Percentiles rank a stretch among this genome's conserved stretches.
Evolutionary conservation across 768 basidiomycete species (phyloP).

Genomic region (Suillus weaverae): DNA sequence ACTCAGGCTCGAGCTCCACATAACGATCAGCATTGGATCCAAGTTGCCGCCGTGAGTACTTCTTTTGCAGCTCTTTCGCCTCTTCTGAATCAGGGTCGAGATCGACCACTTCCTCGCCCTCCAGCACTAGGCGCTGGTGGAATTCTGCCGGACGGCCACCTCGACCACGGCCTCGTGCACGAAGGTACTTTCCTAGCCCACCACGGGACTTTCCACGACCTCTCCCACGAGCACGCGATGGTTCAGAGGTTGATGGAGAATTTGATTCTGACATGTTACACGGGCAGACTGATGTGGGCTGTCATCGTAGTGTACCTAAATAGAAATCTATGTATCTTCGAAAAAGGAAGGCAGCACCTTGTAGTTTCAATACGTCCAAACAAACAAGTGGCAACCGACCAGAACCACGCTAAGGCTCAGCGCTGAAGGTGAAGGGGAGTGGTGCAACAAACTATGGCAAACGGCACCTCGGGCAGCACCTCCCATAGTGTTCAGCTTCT

Average conservation of each 20-base stretch:
- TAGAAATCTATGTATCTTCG: neutral
- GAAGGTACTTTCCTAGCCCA: conserved; percentile 71
- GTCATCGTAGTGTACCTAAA: too few relatives aligned
- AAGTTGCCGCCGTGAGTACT: conserved; percentile 45
- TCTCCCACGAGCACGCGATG: conserved; percentile 39
- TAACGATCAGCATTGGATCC: conserved; percentile 76
- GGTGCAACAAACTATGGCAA: too few relatives aligned
- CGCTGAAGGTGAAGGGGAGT: too few relatives aligned
- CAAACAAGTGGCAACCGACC: too few relatives aligned
- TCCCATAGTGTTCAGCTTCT: too few relatives aligned
- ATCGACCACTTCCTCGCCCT: conserved; percentile 49
- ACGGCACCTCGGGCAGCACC: too few relatives aligned
- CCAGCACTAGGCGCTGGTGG: conserved; percentile 56
- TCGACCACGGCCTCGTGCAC: conserved; percentile 65
- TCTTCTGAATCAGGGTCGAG: conserved; percentile 43
- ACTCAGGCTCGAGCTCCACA: conserved; percentile 63
- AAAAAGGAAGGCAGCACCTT: too few relatives aligned
- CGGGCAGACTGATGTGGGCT: neutral
- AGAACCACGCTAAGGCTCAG: too few relatives aligned
- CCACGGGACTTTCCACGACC: conserved; percentile 61
- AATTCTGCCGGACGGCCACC: conserved; percentile 72
- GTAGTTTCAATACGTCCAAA: too few relatives aligned
- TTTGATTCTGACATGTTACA: neutral
- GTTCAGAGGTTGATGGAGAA: conserved; percentile 4
- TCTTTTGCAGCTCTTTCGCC: conserved; percentile 40